Conservation (phyloP, 208 protist genomes). For the Naegleria gruberi region DNA sequence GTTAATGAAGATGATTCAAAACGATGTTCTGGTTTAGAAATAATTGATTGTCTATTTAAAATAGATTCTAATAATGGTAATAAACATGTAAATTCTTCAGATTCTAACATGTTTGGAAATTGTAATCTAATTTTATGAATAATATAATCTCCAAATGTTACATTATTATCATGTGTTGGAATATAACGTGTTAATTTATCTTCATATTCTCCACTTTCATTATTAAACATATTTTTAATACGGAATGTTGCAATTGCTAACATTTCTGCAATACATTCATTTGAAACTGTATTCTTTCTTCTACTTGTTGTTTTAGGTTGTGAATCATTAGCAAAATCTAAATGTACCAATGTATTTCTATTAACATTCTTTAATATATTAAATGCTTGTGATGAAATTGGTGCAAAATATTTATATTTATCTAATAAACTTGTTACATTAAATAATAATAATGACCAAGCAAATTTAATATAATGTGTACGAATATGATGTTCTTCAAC, state of each 20-base stretch:
- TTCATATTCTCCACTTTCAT: background rate
- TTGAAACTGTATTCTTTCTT: background rate
- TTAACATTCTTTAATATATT: background rate
- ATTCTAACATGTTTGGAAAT: background rate
- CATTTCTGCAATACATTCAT: background rate
- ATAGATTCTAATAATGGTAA: conserved; percentile 3
- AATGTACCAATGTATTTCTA: background rate
- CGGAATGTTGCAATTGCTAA: background rate
- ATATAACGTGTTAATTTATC: background rate
- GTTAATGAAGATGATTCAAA: background rate
- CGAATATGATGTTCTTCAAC: background rate
- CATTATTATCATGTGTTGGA: background rate
- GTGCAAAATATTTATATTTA: background rate
- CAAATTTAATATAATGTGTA: background rate
- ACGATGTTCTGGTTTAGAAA: background rate
- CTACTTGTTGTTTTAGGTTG: background rate
- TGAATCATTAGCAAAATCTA: background rate
- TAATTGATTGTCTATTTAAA: background rate
- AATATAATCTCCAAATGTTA: background rate
- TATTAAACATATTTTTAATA: background rate
- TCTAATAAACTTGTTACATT: background rate
- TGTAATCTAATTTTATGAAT: conserved; percentile 1
- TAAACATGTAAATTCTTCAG: background rate
- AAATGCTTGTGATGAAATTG: background rate
- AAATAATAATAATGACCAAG: background rate